Evolutionary conservation across 148 eudicot species (phyloP).

Genomic region (Rhododendron vialii): DNA sequence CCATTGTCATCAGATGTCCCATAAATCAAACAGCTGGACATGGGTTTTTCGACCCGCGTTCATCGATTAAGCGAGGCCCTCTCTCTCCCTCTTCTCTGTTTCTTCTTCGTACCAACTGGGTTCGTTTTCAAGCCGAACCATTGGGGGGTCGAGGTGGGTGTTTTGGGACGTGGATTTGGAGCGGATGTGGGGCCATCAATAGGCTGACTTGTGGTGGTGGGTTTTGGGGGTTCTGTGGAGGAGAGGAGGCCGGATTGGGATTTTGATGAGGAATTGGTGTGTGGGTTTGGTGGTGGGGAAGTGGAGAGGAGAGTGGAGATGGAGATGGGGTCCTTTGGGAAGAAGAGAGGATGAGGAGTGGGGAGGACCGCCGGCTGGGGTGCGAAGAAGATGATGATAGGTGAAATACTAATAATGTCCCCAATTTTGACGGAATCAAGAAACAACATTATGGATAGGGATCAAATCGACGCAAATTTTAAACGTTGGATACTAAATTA

Average conservation of each 20-base stretch:
- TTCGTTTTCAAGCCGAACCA: slow-evolving; percentile 45
- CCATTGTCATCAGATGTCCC: too few species aligned
- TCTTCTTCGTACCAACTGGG: slow-evolving; percentile 24
- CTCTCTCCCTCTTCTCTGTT: slow-evolving; percentile 39
- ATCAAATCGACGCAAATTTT: too few species aligned
- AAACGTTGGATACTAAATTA: too few species aligned
- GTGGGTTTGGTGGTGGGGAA: slow-evolving; percentile 17
- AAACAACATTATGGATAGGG: too few species aligned
- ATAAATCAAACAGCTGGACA: too few species aligned
- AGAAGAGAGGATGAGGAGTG: slow-evolving; percentile 27
- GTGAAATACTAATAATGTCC: too few species aligned
- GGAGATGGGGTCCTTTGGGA: slow-evolving; percentile 26
- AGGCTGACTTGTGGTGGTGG: slow-evolving; percentile 14
- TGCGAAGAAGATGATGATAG: too few species aligned
- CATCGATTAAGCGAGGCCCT: slow-evolving; percentile 26
- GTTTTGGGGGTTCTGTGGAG: slow-evolving; percentile 7
- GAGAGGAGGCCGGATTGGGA: slow-evolving; percentile 16
- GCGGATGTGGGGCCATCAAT: slow-evolving; percentile 19
- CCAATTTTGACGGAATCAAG: too few species aligned
- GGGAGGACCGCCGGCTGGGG: background rate
- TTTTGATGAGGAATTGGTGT: slow-evolving; percentile 9
- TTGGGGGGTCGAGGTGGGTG: slow-evolving; percentile 25
- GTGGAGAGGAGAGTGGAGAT: slow-evolving; percentile 1
- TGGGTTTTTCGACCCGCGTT: slow-evolving; percentile 23
- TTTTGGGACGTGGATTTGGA: background rate